These are phyloP conservation scores for Fusarium cicatricum DNA, from an alignment of 2,329 filamentous ascomycete species.

Conservation along the genomic window DNA sequence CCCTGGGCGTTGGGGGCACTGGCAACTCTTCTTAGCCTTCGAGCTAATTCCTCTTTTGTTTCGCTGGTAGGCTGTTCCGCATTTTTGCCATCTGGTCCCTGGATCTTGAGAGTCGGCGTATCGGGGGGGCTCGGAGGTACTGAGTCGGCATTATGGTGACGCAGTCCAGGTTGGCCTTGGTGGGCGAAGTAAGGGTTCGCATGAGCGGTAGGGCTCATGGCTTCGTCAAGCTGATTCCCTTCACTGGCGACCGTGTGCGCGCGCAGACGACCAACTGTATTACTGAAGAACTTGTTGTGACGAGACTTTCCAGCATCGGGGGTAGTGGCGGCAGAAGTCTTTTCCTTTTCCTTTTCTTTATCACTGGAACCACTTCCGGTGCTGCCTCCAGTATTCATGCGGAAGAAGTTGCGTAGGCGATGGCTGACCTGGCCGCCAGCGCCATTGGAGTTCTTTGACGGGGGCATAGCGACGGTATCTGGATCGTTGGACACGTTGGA, in stretches of 20 bases:
- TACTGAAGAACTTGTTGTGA: conserved; percentile 88
- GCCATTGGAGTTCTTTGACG: conserved; percentile 61
- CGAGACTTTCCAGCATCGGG: conserved; percentile 62
- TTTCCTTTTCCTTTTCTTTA: conserved; percentile 51
- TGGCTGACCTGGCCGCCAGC: conserved; percentile 69
- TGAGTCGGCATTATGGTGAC: conserved; percentile 94
- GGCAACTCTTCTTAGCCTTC: conserved; percentile 91
- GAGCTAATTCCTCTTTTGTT: conserved; percentile 91
- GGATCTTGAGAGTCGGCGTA: conserved; percentile 80
- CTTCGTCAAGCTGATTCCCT: conserved; percentile 88
- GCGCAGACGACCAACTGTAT: conserved; percentile 84
- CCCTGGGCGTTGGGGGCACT: conserved; percentile 98
- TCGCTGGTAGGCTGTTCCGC: conserved; percentile 75
- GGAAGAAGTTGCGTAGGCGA: conserved; percentile 76
- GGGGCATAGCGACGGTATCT: conserved; percentile 53
- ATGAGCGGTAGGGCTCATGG: conserved; percentile 88
- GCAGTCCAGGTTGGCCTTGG: conserved; percentile 90
- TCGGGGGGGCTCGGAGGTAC: conserved; percentile 93
- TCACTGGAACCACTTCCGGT: conserved; percentile 49
- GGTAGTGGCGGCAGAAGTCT: conserved; percentile 20
- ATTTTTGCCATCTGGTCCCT: conserved; percentile 70
- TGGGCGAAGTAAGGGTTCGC: conserved; percentile 98
- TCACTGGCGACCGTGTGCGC: conserved; percentile 93
- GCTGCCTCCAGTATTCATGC: conserved; percentile 62
- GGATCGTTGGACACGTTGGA: conserved; percentile 13